Base-by-base conservation (phyloP, 140 eudicot genomes). In the Flaveria floridana region DNA sequence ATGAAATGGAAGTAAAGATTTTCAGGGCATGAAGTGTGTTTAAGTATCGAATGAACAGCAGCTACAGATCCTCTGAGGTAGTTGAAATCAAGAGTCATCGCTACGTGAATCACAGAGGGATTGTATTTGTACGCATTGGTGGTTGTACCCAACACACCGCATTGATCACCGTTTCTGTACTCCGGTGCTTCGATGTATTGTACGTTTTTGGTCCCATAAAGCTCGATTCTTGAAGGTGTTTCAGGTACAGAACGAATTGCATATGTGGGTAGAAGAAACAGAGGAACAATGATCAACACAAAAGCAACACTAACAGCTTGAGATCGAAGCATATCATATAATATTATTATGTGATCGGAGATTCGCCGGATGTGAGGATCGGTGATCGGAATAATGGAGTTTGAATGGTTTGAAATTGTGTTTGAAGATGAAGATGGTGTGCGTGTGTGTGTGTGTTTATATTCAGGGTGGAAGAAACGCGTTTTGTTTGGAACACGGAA, bases 11-110 rank as follows among this genome's bases (percentile, higher is more conserved):
- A 84, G 76, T 75, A 80, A 21, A 87, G 21, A 68, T 90, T 87
- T 65, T 86, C 88, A 0, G 96, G 96, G 76, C 96, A 90, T 7
- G 86, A 78, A 34, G 88, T 41, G 61, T 90, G 95, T 56, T 78
- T 85, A 25, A 90, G 79, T 13, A 85, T 71, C 1, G 96, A 90
- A 65, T 90, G 95, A 39, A 90, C 84, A 6, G 95, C 87, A 39
- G 95, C 96, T n/a, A 90, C 77, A 41, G 95, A 84, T 25, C 96
- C 96, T 76, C 96, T 71, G 55, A 90, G 73, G 82, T 90, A 90
- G 13, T 78, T 71, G 25, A 23, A 23, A 23, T 23, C 25, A 23
- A 23, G 25, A 23, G 25, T 23, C 25, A 23, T 23, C 25, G 95
- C 91, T 3, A 88, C 82, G 70, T 90, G 96, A 15, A 90, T 72